Evolutionary conservation across 768 basidiomycete genomes (phyloP), one percentile per base, ranked within the genome.

Genomic region (Rhodosporidiobolus sp.): DNA sequence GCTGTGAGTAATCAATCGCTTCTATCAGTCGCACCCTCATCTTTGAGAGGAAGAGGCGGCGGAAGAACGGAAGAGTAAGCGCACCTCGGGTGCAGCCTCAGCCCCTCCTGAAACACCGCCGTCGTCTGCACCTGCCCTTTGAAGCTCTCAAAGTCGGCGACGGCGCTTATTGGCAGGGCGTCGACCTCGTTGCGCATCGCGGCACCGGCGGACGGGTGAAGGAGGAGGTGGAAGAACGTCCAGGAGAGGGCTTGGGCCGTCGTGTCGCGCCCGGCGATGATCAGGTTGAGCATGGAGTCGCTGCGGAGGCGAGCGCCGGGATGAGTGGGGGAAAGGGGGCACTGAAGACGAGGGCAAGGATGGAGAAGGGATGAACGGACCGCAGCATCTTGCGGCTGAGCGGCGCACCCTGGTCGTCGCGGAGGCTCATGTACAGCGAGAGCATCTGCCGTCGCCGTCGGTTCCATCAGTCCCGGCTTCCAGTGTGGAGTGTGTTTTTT

Each of bases 261-360:
- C 11, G 73, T 74, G 58, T 74, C 73, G 26, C 73, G 50, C 48
- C 60, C 30, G 14, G 69, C 65, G 35, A 75, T 75, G 63, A 75
- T 70, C 32, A 74, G 73, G 58, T 74, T 74, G 46, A 74, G 56
- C 12, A 75, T 56, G 11, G 74, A 56, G 49, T 75, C 69, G 26
- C 68, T 74, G 64, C 6, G 19, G 24, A 24, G 8, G 11, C 17
- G 2, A 49, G 48, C 8, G 48, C 46, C 11, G 48, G 48, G 8
- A 19, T 22, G 32, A 24, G 32, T 2, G 12, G 4, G 9, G 9
- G 34, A 5, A 2, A 11, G 34, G 11, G n/a, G n/a, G n/a, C n/a
- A n/a, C n/a, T n/a, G n/a, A n/a, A 9, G 11, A 12, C 10, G 19
- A 34, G 24, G 53, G 4, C 12, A 4, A 20, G 22, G 5, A 12